Percentiles rank a stretch among this genome's conserved stretches.
Evolutionary conservation across 108 stramenopile species (phyloP).

Genomic region (Fragilariopsis cylindrus): DNA sequence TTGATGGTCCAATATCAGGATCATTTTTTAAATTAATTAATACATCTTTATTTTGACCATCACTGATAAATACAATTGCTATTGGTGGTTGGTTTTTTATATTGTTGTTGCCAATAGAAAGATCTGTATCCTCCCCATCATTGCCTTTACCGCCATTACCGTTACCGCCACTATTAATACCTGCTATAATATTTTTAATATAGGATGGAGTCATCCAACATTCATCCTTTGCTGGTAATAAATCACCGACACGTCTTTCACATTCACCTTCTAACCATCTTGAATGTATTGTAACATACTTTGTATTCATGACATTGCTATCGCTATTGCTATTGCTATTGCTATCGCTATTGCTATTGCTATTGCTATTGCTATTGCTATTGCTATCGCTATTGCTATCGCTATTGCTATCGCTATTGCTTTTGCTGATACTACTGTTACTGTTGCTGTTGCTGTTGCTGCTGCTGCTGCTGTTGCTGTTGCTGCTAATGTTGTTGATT

Average conservation of each 20-base stretch:
- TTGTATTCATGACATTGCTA: background rate
- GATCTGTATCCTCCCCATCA: background rate
- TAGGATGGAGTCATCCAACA: slow-evolving; percentile 18
- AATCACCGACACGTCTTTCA: background rate
- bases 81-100: background rate
- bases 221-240: slow-evolving; percentile 10
- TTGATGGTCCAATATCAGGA: background rate
- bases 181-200: slow-evolving; percentile 4
- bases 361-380: background rate
- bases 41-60: slow-evolving; percentile 12
- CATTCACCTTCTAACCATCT: slow-evolving; percentile 12
- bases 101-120: too few relatives aligned
- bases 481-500: background rate
- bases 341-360: background rate
- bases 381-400: background rate
- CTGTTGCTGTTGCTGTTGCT: background rate
- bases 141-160: too few relatives aligned
- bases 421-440: background rate
- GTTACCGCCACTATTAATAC: background rate
- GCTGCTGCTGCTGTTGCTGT: background rate
- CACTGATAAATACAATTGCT: slow-evolving; percentile 2
- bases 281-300: slow-evolving; percentile 2
- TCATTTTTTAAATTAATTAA: slow-evolving; percentile 5
- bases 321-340: background rate
- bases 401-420: background rate